A percentile compares a stretch with the other conserved stretches of the same genome.
phyloP scores from a whole-genome alignment of 1,284 basidiomycete species.

The Marasmius oreades region DNA sequence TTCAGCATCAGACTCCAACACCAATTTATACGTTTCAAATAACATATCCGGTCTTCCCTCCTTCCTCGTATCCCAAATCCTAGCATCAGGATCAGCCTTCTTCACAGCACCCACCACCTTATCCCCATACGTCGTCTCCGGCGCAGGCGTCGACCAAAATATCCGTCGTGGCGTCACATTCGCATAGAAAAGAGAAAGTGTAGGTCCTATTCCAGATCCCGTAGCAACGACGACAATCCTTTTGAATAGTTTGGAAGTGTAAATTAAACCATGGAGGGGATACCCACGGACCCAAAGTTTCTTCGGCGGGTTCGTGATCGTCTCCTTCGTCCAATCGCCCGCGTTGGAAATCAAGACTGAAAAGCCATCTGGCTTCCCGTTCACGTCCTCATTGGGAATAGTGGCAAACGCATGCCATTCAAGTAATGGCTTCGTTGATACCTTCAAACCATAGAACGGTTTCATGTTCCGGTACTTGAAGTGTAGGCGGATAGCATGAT shows the following conservation, averaged over 20 bases:
- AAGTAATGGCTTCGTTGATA: slow-evolving; percentile 27
- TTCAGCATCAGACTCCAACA: slow-evolving; percentile 30
- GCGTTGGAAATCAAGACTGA: slow-evolving; percentile 32
- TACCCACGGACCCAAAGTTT: slow-evolving; percentile 36
- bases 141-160: slow-evolving; percentile 35
- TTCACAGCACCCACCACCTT: slow-evolving; percentile 30
- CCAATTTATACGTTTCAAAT: slow-evolving; percentile 28
- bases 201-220: slow-evolving; percentile 25
- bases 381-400: slow-evolving; percentile 26
- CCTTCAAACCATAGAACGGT: slow-evolving; percentile 29
- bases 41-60: slow-evolving; percentile 35
- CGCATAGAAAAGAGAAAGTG: slow-evolving; percentile 26
- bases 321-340: slow-evolving; percentile 34
- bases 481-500: slow-evolving; percentile 32
- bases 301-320: slow-evolving; percentile 30
- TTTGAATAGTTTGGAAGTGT: slow-evolving; percentile 32
- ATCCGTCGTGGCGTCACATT: slow-evolving; percentile 30
- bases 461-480: slow-evolving; percentile 31
- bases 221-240: slow-evolving; percentile 35
- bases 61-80: slow-evolving; percentile 31
- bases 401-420: slow-evolving; percentile 35
- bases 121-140: slow-evolving; percentile 31
- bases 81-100: slow-evolving; percentile 31
- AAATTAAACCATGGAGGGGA: slow-evolving; percentile 32
- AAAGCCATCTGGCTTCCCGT: slow-evolving; percentile 17